These are phyloP conservation scores for Halenospora varia DNA, from an alignment of 495 filamentous ascomycete genomes.

Conservation along the genomic window DNA sequence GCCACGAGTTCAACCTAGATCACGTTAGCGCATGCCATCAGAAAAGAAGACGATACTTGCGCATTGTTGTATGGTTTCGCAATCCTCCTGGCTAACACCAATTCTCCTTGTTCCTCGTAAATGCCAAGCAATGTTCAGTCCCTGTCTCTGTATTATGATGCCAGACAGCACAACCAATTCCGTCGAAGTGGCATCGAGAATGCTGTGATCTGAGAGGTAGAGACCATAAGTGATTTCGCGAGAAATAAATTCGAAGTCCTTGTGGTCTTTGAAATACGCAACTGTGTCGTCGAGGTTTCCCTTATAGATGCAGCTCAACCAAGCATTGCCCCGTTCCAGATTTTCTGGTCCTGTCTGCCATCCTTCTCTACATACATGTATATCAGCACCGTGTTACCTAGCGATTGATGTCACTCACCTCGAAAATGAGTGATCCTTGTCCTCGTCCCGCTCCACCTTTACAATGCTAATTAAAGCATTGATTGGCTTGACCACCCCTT, in stretches of 20 bases:
- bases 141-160: conserved; percentile 58
- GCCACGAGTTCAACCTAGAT: conserved; percentile 22
- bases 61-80: conserved; percentile 35
- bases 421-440: conserved; percentile 48
- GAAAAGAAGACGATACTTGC: conserved; percentile 11
- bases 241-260: conserved; percentile 38
- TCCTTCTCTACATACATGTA: conserved; percentile 21
- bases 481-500: conserved; percentile 51
- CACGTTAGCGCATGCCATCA: background rate
- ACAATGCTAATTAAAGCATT: conserved; percentile 44
- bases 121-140: conserved; percentile 52
- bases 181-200: conserved; percentile 49
- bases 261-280: conserved; percentile 44
- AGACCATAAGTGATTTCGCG: conserved; percentile 53
- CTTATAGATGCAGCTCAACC: conserved; percentile 42
- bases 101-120: conserved; percentile 49
- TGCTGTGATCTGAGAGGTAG: conserved; percentile 49
- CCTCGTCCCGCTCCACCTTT: conserved; percentile 43
- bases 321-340: conserved; percentile 38
- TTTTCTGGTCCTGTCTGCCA: conserved; percentile 44
- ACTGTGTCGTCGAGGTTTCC: conserved; percentile 33
- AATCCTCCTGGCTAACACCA: conserved; percentile 46
- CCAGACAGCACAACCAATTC: conserved; percentile 50
- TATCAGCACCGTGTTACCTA: background rate
- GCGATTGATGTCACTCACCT: conserved; percentile 18